phyloP scores from a whole-genome alignment of 2,329 filamentous ascomycete genomes.

The Tolypocladium tropicale region DNA sequence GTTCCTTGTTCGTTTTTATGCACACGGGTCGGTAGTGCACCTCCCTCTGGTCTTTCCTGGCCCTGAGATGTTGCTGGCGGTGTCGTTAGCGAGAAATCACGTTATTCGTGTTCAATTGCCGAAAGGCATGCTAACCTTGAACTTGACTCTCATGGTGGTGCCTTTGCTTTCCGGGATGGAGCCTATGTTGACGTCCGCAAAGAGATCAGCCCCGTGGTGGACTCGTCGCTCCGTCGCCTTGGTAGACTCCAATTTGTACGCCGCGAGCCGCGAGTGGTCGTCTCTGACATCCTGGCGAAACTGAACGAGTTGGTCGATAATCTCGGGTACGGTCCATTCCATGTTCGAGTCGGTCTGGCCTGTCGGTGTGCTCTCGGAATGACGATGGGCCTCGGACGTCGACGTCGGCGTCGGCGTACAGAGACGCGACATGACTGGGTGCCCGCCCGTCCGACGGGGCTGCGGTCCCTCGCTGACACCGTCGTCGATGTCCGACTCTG shows the following conservation, averaged over 20 bases:
- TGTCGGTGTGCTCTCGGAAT: slow-evolving; percentile 6
- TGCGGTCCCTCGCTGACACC: background rate
- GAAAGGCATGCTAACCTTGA: slow-evolving; percentile 30
- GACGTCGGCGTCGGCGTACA: slow-evolving; percentile 11
- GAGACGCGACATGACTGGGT: slow-evolving; percentile 3
- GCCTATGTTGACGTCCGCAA: slow-evolving; percentile 30
- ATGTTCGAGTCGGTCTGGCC: slow-evolving; percentile 11
- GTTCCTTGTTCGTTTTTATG: slow-evolving; percentile 38
- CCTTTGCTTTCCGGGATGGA: slow-evolving; percentile 23
- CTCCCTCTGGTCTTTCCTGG: slow-evolving; percentile 34
- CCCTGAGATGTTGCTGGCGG: slow-evolving; percentile 32
- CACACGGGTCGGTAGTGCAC: slow-evolving; percentile 29
- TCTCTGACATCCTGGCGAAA: slow-evolving; percentile 33
- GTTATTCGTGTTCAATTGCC: too few relatives aligned
- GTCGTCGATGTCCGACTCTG: background rate
- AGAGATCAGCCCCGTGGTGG: slow-evolving; percentile 34
- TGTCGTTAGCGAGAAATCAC: slow-evolving; percentile 8
- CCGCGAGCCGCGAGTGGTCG: slow-evolving; percentile 33
- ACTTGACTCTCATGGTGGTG: slow-evolving; percentile 36
- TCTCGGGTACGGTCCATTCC: slow-evolving; percentile 32
- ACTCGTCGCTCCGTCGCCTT: slow-evolving; percentile 28
- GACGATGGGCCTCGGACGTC: slow-evolving; percentile 5
- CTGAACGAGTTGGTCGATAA: slow-evolving; percentile 28
- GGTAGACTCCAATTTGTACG: slow-evolving; percentile 35
- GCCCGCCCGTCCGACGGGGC: background rate